These are phyloP conservation scores for Neohortaea acidophila DNA, from an alignment of 495 filamentous ascomycete genomes.

Conservation along the genomic window DNA sequence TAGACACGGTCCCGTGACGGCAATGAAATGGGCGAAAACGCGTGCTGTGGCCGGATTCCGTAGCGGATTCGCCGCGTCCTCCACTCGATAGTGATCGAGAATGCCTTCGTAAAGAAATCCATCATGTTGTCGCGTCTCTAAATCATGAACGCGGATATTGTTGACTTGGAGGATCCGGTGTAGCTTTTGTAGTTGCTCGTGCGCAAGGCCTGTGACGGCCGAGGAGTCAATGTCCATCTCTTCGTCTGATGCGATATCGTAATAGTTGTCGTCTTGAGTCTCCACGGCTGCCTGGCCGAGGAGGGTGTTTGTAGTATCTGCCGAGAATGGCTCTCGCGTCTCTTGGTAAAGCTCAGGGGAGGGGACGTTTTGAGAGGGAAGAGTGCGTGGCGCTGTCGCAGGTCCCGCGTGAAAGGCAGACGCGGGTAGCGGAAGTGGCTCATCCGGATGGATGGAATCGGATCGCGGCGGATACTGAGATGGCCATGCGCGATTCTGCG, in stretches of 20 bases:
- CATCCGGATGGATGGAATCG: too few relatives aligned
- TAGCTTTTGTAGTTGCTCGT: slow-evolving; percentile 24
- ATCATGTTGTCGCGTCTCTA: slow-evolving; percentile 43
- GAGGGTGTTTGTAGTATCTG: slow-evolving; percentile 19
- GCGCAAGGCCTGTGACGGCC: slow-evolving; percentile 21
- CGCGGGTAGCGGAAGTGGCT: too few relatives aligned
- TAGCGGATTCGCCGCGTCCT: slow-evolving; percentile 60
- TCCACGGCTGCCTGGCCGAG: slow-evolving; percentile 31
- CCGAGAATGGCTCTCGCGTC: too few relatives aligned
- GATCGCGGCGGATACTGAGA: too few relatives aligned
- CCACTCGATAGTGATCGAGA: slow-evolving; percentile 64
- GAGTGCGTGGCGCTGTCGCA: too few relatives aligned
- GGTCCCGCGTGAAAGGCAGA: too few relatives aligned
- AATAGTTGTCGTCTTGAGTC: slow-evolving; percentile 42
- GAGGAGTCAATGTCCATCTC: slow-evolving; percentile 42
- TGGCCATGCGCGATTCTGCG: too few relatives aligned
- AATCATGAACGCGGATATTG: slow-evolving; percentile 34
- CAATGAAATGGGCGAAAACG: slow-evolving; percentile 85
- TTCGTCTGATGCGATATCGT: slow-evolving; percentile 53
- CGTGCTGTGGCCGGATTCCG: slow-evolving; percentile 69
- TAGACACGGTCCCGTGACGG: slow-evolving; percentile 72
- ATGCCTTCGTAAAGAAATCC: slow-evolving; percentile 55
- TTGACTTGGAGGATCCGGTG: slow-evolving; percentile 32
- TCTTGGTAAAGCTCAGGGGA: too few relatives aligned
- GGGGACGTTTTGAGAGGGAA: too few relatives aligned